These are phyloP conservation scores for Chaetomium olivaceum DNA, from an alignment of 2,329 filamentous ascomycete genomes.

Conservation along the genomic window DNA sequence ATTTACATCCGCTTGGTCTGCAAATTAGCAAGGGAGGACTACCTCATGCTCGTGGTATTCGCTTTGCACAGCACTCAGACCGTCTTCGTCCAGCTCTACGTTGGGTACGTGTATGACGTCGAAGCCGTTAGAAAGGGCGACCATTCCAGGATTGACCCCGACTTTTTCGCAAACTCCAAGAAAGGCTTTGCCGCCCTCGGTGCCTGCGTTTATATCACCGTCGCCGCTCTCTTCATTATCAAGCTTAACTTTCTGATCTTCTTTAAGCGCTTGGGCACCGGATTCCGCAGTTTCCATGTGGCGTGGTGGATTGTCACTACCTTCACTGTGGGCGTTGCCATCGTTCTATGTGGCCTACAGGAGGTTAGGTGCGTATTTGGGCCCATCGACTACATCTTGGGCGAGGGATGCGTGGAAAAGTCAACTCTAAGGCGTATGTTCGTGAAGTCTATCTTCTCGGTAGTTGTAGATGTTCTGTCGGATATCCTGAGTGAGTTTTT, in stretches of 20 bases:
- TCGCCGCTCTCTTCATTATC: neutral
- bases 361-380: constrained; percentile 22
- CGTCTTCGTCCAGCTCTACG: constrained; percentile 13
- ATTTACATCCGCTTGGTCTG: constrained; percentile 21
- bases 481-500: constrained; percentile 24
- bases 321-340: constrained; percentile 18
- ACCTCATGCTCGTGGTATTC: constrained; percentile 28
- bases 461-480: constrained; percentile 21
- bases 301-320: constrained; percentile 27
- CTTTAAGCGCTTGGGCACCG: constrained; percentile 21
- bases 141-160: neutral
- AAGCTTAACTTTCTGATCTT: constrained; percentile 28
- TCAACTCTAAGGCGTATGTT: neutral
- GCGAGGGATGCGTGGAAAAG: neutral
- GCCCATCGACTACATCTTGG: constrained; percentile 14
- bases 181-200: neutral
- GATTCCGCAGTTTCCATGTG: constrained; percentile 14
- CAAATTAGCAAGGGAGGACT: constrained; percentile 28
- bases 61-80: constrained; percentile 9
- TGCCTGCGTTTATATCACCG: neutral
- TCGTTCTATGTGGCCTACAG: neutral
- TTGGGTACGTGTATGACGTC: constrained; percentile 13
- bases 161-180: constrained; percentile 6
- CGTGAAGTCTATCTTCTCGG: neutral
- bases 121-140: constrained; percentile 11